Conservation (phyloP, 1,139 yeast species). For the Kodamaea ohmeri region DNA sequence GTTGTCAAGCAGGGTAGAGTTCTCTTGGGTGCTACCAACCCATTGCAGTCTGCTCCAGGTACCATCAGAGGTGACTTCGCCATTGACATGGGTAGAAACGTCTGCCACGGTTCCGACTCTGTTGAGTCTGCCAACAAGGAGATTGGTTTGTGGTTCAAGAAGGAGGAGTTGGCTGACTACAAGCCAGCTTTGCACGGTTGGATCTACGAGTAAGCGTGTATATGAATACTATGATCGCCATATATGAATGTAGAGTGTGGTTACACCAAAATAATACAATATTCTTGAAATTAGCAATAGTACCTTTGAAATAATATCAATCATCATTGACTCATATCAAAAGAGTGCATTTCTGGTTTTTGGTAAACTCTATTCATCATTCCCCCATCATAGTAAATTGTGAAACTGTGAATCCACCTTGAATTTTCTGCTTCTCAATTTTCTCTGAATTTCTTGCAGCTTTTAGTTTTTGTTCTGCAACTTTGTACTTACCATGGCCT, state of each 20-base stretch:
- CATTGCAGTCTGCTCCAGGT: slow-evolving; percentile 95
- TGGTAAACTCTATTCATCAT: no score
- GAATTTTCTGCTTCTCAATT: neutral
- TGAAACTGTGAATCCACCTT: no score
- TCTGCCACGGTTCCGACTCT: slow-evolving; percentile 98
- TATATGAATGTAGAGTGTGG: no score
- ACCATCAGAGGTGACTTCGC: slow-evolving; percentile 99
- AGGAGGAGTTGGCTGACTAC: slow-evolving; percentile 94
- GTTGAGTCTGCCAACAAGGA: slow-evolving; percentile 97
- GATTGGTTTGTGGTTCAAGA: slow-evolving; percentile 96
- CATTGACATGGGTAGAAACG: slow-evolving; percentile 98
- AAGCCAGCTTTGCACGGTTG: slow-evolving; percentile 79
- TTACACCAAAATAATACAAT: no score
- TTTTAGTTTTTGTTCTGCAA: neutral
- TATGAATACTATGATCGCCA: no score
- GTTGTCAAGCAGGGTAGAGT: slow-evolving; percentile 98
- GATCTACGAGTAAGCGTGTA: slow-evolving; percentile 77
- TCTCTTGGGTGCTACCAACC: slow-evolving; percentile 99
- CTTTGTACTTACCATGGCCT: slow-evolving; percentile 13
- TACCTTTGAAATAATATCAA: no score
- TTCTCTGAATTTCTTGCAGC: neutral
- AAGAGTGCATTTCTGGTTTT: no score
- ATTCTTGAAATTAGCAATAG: no score
- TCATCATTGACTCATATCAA: no score
- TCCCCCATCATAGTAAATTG: no score